Percentiles rank a stretch among this genome's conserved stretches.
Evolutionary conservation across 805 yeast genomes (phyloP).

Genomic region (Wickerhamomyces pijperi): DNA sequence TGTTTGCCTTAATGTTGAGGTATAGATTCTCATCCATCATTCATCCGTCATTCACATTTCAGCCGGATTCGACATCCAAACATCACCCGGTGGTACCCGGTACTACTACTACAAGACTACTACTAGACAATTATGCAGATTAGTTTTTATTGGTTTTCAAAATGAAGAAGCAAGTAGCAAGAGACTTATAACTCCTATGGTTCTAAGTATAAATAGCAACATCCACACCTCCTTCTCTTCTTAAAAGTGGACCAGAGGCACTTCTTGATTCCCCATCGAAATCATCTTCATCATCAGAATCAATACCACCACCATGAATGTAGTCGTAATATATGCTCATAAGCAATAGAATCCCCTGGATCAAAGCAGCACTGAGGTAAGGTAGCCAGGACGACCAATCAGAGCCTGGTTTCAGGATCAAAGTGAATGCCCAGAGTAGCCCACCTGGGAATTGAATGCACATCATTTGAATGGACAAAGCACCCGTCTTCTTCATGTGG

Average conservation of each 20-base stretch:
- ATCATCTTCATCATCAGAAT: background rate
- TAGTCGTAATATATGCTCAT: constrained; percentile 48
- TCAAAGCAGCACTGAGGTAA: constrained; percentile 55
- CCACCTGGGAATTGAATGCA: constrained; percentile 87
- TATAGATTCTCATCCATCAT: too few relatives aligned
- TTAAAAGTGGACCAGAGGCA: background rate
- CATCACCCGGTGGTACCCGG: too few relatives aligned
- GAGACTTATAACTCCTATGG: too few relatives aligned
- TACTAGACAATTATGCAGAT: too few relatives aligned
- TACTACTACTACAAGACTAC: too few relatives aligned
- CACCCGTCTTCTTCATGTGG: constrained; percentile 63
- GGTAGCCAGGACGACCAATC: constrained; percentile 86
- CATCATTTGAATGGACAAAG: constrained; percentile 74
- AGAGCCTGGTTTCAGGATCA: constrained; percentile 62
- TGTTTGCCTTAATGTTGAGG: too few relatives aligned
- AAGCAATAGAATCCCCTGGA: constrained; percentile 50
- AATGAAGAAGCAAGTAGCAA: too few relatives aligned
- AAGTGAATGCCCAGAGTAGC: constrained; percentile 61
- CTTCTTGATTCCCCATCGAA: too few relatives aligned
- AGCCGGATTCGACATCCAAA: too few relatives aligned
- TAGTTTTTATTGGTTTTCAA: too few relatives aligned
- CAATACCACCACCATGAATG: background rate
- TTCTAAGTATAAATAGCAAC: background rate
- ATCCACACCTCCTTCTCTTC: background rate
- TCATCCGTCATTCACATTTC: too few relatives aligned